A percentile compares a stretch with the other conserved stretches of the same genome.
These are phyloP conservation scores for Phytophthora brassicae DNA, from an alignment of 352 stramenopile genomes.

Conservation along the genomic window DNA sequence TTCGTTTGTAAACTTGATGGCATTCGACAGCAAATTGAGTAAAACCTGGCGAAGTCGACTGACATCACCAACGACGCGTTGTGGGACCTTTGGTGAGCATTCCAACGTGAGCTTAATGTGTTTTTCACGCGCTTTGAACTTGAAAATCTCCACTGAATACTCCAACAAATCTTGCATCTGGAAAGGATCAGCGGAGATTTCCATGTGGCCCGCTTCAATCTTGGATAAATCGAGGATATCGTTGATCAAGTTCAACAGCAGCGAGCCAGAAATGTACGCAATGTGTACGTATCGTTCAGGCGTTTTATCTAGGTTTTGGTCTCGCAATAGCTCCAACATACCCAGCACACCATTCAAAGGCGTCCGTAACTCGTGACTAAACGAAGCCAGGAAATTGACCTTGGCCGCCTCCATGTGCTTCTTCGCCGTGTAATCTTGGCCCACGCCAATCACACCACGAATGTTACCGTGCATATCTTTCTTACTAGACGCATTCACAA, in stretches of 20 bases:
- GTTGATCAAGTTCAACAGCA: conserved; percentile 78
- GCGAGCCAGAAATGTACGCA: conserved; percentile 64
- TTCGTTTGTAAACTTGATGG: conserved; percentile 80
- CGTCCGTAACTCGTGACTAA: conserved; percentile 71
- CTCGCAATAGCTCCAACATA: conserved; percentile 70
- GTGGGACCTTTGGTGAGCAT: conserved; percentile 52
- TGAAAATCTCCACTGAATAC: conserved; percentile 84
- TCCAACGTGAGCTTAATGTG: conserved; percentile 79
- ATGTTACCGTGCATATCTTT: conserved; percentile 88
- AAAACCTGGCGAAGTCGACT: conserved; percentile 70
- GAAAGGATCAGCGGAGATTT: conserved; percentile 76
- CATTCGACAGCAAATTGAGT: conserved; percentile 73
- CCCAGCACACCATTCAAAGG: conserved; percentile 79
- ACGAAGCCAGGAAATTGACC: conserved; percentile 70
- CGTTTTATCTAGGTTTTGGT: conserved; percentile 63
- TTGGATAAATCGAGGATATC: conserved; percentile 89
- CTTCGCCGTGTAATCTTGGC: conserved; percentile 87
- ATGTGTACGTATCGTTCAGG: conserved; percentile 71
- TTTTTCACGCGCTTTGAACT: conserved; percentile 77
- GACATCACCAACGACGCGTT: conserved; percentile 62
- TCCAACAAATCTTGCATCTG: conserved; percentile 75
- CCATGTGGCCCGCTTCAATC: conserved; percentile 90
- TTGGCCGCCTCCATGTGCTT: conserved; percentile 71
- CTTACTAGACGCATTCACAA: conserved; percentile 74
- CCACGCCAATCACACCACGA: conserved; percentile 86